Conservation (phyloP, 495 filamentous ascomycete species). For the Lasiosphaeria miniovina region DNA sequence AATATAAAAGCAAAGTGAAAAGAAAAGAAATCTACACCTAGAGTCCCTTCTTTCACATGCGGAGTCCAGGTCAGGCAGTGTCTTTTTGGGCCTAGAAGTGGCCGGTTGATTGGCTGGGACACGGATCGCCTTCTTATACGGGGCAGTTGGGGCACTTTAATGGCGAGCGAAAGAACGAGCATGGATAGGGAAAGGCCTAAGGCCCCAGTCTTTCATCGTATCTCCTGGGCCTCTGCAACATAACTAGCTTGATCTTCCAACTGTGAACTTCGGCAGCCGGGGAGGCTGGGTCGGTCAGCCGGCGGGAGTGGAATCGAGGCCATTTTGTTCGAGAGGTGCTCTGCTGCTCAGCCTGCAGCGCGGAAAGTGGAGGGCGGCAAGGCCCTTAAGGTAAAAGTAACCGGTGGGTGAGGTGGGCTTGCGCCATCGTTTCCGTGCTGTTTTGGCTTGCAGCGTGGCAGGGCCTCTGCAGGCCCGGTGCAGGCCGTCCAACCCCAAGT, state of each 20-base stretch:
- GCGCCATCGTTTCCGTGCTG: neutral
- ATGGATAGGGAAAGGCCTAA: too few relatives aligned
- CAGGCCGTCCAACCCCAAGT: neutral
- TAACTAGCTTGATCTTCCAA: too few relatives aligned
- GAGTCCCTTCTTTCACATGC: neutral
- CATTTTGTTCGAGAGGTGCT: too few relatives aligned
- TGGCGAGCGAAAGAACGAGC: too few relatives aligned
- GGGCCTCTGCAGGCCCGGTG: neutral
- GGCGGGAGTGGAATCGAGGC: neutral
- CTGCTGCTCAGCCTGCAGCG: too few relatives aligned
- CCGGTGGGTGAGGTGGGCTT: neutral
- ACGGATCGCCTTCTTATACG: neutral
- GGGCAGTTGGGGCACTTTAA: neutral
- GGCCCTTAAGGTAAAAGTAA: neutral
- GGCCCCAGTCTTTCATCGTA: too few relatives aligned
- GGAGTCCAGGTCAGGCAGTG: neutral
- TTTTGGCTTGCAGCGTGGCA: neutral
- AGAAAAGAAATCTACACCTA: neutral
- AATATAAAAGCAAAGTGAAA: neutral
- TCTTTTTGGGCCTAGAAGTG: neutral
- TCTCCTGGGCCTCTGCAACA: too few relatives aligned
- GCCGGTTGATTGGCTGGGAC: neutral
- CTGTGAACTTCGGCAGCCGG: neutral
- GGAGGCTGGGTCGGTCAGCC: neutral
- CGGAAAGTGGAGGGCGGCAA: neutral